phyloP scores from a whole-genome alignment of 2,329 filamentous ascomycete species.

The Penicillium sp. region DNA sequence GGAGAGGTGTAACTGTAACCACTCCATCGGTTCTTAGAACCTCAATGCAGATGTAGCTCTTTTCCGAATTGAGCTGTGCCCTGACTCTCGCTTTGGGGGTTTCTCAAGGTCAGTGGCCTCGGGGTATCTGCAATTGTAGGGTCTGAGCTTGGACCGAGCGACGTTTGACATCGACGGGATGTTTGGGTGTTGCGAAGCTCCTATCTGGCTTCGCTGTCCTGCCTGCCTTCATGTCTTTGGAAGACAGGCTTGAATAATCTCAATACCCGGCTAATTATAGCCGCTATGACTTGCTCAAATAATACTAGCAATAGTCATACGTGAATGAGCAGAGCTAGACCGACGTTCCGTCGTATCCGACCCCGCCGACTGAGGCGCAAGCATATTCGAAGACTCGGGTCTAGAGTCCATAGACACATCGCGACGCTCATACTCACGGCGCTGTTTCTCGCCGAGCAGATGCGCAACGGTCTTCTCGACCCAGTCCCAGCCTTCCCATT shows the following conservation, averaged over 20 bases:
- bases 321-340: constrained; percentile 44
- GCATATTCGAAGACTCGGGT: constrained; percentile 24
- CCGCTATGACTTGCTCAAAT: constrained; percentile 37
- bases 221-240: background rate
- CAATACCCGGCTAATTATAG: background rate
- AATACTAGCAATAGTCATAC: constrained; percentile 56
- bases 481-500: constrained; percentile 82
- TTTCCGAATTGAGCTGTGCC: background rate
- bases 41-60: background rate
- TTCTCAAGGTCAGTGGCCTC: no score
- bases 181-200: background rate
- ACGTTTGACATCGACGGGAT: background rate
- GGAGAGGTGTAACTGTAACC: background rate
- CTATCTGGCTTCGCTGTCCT: background rate
- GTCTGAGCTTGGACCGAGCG: background rate
- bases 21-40: background rate
- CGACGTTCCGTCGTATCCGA: constrained; percentile 35
- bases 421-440: constrained; percentile 18
- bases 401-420: constrained; percentile 29
- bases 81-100: no score
- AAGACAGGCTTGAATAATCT: background rate
- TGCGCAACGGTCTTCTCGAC: constrained; percentile 69
- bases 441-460: constrained; percentile 58
- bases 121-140: background rate
- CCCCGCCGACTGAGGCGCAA: constrained; percentile 32